Percentiles rank a stretch among this genome's conserved stretches.
These are phyloP conservation scores for Serpula lacrymans DNA, from an alignment of 768 basidiomycete species.

Conservation along the genomic window DNA sequence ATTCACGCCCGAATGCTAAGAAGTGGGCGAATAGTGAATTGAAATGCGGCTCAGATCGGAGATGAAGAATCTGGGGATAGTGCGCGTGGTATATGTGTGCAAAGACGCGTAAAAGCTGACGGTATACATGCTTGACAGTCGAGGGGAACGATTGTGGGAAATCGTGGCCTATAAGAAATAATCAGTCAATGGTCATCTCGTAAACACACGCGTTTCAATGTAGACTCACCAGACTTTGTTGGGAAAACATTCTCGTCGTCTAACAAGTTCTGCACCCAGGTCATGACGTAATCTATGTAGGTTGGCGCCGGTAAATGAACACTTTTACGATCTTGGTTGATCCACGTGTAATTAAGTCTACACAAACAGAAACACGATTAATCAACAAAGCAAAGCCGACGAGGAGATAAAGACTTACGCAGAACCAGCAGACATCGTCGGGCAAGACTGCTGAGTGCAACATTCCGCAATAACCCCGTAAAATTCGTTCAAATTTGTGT, in stretches of 20 bases:
- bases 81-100: conserved; percentile 97
- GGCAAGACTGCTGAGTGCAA: conserved; percentile 87
- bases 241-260: conserved; percentile 96
- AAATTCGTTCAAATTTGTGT: conserved; percentile 95
- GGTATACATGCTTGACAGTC: conserved; percentile 91
- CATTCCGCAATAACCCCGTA: conserved; percentile 92
- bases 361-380: neutral
- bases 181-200: too few relatives aligned
- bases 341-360: conserved; percentile 94
- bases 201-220: neutral
- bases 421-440: conserved; percentile 87
- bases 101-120: conserved; percentile 94
- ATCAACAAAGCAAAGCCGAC: neutral
- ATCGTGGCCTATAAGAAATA: conserved; percentile 66
- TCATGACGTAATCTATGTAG: conserved; percentile 98
- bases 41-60: conserved; percentile 92
- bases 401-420: conserved; percentile 48
- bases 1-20: conserved; percentile 92
- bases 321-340: conserved; percentile 86
- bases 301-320: conserved; percentile 89
- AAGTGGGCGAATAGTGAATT: conserved; percentile 98
- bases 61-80: conserved; percentile 85
- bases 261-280: conserved; percentile 89
- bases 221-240: conserved; percentile 79
- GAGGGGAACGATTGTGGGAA: conserved; percentile 88